Percentiles rank a stretch among this genome's conserved stretches.
Evolutionary conservation across 2,329 filamentous ascomycete species (phyloP).

Genomic region (Ampelomyces quisqualis): DNA sequence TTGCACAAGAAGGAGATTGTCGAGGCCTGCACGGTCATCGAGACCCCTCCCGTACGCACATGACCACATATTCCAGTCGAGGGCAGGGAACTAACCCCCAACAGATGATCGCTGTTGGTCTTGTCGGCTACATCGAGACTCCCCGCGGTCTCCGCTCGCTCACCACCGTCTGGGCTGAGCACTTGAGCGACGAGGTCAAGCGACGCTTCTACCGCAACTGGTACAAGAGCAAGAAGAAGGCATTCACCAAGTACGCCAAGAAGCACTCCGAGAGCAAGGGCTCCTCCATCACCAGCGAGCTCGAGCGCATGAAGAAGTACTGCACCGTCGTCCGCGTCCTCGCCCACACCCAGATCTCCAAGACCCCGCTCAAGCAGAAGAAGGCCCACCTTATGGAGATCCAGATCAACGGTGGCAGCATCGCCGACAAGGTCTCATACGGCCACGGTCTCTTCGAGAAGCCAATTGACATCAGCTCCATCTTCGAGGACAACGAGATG

Average conservation of each 20-base stretch:
- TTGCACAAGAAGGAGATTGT: slow-evolving; percentile 76
- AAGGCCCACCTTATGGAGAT: slow-evolving; percentile 99
- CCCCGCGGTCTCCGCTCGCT: slow-evolving; percentile 98
- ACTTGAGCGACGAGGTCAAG: slow-evolving; percentile 97
- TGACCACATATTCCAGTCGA: slow-evolving; percentile 55
- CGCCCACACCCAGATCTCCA: slow-evolving; percentile 98
- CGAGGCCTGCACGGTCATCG: slow-evolving; percentile 46
- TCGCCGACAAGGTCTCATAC: slow-evolving; percentile 96
- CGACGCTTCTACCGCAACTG: slow-evolving; percentile 99
- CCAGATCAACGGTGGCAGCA: slow-evolving; percentile 96
- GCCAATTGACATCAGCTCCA: slow-evolving; percentile 84
- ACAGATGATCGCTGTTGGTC: slow-evolving; percentile 99
- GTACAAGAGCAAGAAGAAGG: slow-evolving; percentile 99
- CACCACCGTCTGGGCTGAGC: slow-evolving; percentile 99
- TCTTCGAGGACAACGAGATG: slow-evolving; percentile 99
- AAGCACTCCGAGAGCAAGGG: slow-evolving; percentile 95
- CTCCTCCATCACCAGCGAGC: slow-evolving; percentile 88
- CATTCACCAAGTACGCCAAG: slow-evolving; percentile 99
- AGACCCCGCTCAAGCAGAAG: slow-evolving; percentile 99
- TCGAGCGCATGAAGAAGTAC: slow-evolving; percentile 99
- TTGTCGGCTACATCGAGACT: slow-evolving; percentile 99
- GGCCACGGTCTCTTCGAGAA: slow-evolving; percentile 98
- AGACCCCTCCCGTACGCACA: slow-evolving; percentile 66
- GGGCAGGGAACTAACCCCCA: slow-evolving; percentile 30
- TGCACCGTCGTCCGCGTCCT: slow-evolving; percentile 99